Percentiles rank a stretch among this genome's conserved stretches.
phyloP scores from a whole-genome alignment of 2,329 filamentous ascomycete genomes.

The Aspergillus sp. region DNA sequence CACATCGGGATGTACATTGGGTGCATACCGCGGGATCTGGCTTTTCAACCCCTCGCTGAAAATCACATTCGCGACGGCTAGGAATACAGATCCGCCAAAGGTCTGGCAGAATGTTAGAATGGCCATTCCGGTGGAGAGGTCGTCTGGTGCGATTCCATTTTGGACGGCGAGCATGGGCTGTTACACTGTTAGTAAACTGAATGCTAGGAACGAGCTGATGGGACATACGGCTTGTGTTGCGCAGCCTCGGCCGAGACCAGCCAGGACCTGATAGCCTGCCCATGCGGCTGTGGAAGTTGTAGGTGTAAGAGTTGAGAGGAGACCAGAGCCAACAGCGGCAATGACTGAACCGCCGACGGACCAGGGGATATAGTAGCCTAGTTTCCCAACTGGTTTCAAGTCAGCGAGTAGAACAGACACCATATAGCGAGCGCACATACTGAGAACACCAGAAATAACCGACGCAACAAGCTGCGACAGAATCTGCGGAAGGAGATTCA shows the following conservation, averaged over 20 bases:
- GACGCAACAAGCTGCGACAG: conserved; percentile 35
- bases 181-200: not conserved
- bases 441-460: conserved; percentile 32
- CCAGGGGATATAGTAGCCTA: conserved; percentile 38
- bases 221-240: conserved; percentile 25
- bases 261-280: conserved; percentile 51
- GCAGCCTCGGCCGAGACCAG: conserved; percentile 45
- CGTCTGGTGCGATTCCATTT: conserved; percentile 32
- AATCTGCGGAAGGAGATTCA: conserved; percentile 27
- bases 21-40: conserved; percentile 33
- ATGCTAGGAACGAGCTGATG: not conserved
- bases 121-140: conserved; percentile 43
- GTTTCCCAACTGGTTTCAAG: conserved; percentile 19
- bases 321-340: conserved; percentile 37
- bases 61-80: conserved; percentile 53
- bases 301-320: conserved; percentile 43
- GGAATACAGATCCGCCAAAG: conserved; percentile 50
- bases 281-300: conserved; percentile 39
- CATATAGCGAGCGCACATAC: too few species aligned
- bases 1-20: conserved; percentile 31
- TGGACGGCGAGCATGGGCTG: conserved; percentile 44
- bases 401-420: too few species aligned
- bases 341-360: conserved; percentile 31
- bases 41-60: conserved; percentile 44
- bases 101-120: conserved; percentile 43